Base-by-base conservation (phyloP, 345 rosid species). In the Citrus sp. region DNA sequence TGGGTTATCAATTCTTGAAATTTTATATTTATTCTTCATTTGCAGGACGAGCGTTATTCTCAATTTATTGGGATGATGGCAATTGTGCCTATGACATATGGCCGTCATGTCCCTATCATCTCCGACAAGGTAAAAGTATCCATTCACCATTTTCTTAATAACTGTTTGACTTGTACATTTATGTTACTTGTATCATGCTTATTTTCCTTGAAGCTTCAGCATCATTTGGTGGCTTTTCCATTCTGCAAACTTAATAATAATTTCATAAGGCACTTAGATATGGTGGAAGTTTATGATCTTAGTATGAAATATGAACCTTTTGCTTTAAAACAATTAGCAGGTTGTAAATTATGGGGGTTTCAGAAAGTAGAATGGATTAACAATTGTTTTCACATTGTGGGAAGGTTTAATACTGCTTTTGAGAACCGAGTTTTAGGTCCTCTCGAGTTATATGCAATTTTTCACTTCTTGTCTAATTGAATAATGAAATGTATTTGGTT, bases 21-120 rank as follows among this genome's bases (percentile, higher is more conserved):
- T 60, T 25, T 21, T 19, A 37, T 63, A 51, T 64, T 67, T 66
- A 70, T 80, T 74, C 9, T 64, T 69, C 40, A 28, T 78, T 27
- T 80, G 81, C 91, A 95, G 99, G 99, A 95, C 82, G 94, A 92
- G 19, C 94, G 97, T 37, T 95, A 93, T 76, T 78, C 94, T 12
- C 90, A 92, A 86, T 95, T 90, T 74, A 86, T 95, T 75, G 99
- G 99, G 61, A 79, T 77, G 87, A 88, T 88, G 91, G 99, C 94
- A 55, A 93, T 95, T 83, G 99, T 95, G 75, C 99, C 99, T 73
- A 89, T 95, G 99, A 95, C 99, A 73, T 95, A 91, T 82, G 99
- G 99, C 42, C 99, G 98, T 25, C 96, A 91, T 85, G 96, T 95
- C 80, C 99, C 96, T 75, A 93, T 95, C 74, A 92, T 95, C 56